Evolutionary conservation across 176 grass and related monocot species (phyloP).

Genomic region (Otatea glauca): DNA sequence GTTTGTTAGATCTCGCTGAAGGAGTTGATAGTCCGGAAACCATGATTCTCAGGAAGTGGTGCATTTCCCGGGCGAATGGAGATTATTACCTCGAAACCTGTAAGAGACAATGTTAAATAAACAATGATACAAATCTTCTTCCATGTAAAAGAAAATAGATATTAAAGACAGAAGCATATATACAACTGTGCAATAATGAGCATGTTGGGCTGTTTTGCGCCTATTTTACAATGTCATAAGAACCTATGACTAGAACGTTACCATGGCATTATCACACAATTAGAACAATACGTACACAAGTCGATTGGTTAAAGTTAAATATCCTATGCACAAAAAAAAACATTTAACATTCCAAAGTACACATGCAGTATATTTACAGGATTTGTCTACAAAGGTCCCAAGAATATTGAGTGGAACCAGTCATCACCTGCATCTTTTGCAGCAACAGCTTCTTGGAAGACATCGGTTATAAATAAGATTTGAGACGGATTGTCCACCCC

Average conservation of each 20-base stretch:
- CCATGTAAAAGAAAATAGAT: background rate
- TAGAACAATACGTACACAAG: background rate
- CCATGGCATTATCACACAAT: background rate
- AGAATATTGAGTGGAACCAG: constrained; percentile 24
- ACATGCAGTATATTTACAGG: background rate
- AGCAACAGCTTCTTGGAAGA: constrained; percentile 87
- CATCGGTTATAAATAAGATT: constrained; percentile 88
- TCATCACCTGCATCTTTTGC: constrained; percentile 80
- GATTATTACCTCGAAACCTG: constrained; percentile 64
- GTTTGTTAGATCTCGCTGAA: constrained; percentile 58
- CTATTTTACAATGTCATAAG: background rate
- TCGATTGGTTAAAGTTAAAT: background rate
- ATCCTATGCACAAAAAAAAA: background rate
- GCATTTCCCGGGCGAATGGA: constrained; percentile 69
- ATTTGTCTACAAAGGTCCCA: constrained; percentile 19
- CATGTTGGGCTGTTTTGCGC: background rate
- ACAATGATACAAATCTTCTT: background rate
- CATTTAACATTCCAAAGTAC: background rate
- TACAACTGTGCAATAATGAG: background rate
- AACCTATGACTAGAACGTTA: background rate
- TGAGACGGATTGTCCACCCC: constrained; percentile 83
- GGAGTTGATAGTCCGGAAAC: constrained; percentile 59
- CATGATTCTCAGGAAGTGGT: constrained; percentile 61
- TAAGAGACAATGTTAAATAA: constrained; percentile 11
- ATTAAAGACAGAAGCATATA: background rate